phyloP scores from a whole-genome alignment of 306 rosid species.

The Alnus glutinosa region DNA sequence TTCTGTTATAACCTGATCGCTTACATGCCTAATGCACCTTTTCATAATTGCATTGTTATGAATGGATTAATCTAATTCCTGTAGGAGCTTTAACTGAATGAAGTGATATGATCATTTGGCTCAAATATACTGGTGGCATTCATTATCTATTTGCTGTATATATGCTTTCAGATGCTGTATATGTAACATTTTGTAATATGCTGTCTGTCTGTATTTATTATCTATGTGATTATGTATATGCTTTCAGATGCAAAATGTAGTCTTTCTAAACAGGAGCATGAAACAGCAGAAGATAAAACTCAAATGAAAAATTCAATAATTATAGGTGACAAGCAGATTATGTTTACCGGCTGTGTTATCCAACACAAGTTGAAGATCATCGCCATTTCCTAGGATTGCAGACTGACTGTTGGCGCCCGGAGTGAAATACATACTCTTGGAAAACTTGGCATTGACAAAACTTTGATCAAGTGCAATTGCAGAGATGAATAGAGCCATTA shows the following conservation, averaged over 20 bases:
- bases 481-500: conserved; percentile 34
- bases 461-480: conserved; percentile 29
- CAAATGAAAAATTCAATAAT: neutral
- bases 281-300: neutral
- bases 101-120: too few relatives aligned
- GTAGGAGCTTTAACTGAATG: neutral
- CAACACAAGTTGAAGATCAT: conserved; percentile 69
- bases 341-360: conserved; percentile 59
- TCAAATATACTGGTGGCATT: too few relatives aligned
- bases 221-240: too few relatives aligned
- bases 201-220: too few relatives aligned
- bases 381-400: conserved; percentile 43
- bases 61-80: conserved; percentile 10
- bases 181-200: too few relatives aligned
- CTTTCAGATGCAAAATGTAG: neutral
- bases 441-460: conserved; percentile 45
- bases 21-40: neutral
- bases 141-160: too few relatives aligned
- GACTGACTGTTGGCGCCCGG: conserved; percentile 70
- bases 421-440: conserved; percentile 58
- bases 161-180: too few relatives aligned
- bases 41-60: neutral
- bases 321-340: conserved; percentile 9
- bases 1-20: too few relatives aligned
- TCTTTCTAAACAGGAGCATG: neutral